These are phyloP conservation scores for Neonothopanus nambi DNA, from an alignment of 1,284 basidiomycete genomes.

Conservation along the genomic window DNA sequence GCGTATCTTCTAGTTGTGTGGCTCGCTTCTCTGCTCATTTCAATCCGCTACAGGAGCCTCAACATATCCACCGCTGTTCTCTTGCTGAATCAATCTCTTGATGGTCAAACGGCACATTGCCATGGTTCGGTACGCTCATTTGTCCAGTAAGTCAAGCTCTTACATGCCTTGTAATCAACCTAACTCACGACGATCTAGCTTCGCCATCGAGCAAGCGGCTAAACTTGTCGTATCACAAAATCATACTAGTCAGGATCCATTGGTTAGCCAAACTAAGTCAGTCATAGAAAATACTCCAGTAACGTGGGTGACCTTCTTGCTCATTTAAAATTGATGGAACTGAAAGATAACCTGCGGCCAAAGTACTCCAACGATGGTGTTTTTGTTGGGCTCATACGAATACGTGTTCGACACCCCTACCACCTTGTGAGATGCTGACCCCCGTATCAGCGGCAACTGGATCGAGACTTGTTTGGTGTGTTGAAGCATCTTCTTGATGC, in stretches of 20 bases:
- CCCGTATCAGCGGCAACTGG: conserved; percentile 32
- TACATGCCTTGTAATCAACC: conserved; percentile 1
- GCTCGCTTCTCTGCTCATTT: too few species aligned
- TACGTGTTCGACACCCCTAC: conserved; percentile 22
- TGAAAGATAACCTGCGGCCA: neutral
- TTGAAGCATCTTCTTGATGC: conserved; percentile 48
- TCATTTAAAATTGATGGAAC: conserved; percentile 8
- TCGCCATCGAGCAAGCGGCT: conserved; percentile 49
- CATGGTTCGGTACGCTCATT: conserved; percentile 52
- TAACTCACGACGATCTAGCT: conserved; percentile 26
- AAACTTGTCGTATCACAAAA: conserved; percentile 48
- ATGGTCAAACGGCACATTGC: conserved; percentile 65
- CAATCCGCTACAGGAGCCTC: too few species aligned
- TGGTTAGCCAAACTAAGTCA: conserved; percentile 52
- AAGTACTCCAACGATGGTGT: conserved; percentile 58
- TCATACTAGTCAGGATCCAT: conserved; percentile 54
- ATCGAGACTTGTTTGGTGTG: conserved; percentile 51
- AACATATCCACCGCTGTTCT: too few species aligned
- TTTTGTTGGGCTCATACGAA: conserved; percentile 58
- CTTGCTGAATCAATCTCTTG: conserved; percentile 51
- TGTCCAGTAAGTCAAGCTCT: conserved; percentile 43
- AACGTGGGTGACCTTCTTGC: conserved; percentile 40
- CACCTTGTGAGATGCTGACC: neutral
- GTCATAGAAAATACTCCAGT: conserved; percentile 55
- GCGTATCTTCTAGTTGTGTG: too few species aligned